Conservation (phyloP, 345 rosid genomes). For the Eutrema japonicum region DNA sequence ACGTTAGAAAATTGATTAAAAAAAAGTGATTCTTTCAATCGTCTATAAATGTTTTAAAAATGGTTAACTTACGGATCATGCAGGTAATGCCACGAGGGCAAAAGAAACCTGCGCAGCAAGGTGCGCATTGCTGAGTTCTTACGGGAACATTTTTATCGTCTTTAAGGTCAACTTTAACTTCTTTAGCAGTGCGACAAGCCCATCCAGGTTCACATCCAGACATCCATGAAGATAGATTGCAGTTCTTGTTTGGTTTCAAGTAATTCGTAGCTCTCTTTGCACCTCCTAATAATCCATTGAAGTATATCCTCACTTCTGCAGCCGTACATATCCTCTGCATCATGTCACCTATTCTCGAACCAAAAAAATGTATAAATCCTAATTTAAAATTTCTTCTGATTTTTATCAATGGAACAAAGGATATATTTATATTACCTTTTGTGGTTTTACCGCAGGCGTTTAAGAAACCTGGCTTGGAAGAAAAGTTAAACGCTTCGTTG, state of each 20-base stretch:
- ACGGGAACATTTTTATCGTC: slow-evolving; percentile 61
- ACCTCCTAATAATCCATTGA: slow-evolving; percentile 56
- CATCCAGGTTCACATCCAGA: slow-evolving; percentile 99
- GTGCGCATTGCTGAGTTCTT: slow-evolving; percentile 55
- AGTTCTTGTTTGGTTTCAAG: slow-evolving; percentile 84
- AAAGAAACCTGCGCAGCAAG: slow-evolving; percentile 97
- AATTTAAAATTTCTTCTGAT: not conserved
- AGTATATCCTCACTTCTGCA: slow-evolving; percentile 85
- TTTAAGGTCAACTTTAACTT: slow-evolving; percentile 54
- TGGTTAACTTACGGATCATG: slow-evolving; percentile 79
- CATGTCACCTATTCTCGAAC: slow-evolving; percentile 63
- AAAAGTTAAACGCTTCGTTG: slow-evolving; percentile 87
- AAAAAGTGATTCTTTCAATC: not conserved
- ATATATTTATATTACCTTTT: slow-evolving; percentile 54
- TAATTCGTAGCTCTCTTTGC: slow-evolving; percentile 53
- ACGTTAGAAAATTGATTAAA: slow-evolving; percentile 5
- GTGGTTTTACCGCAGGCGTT: slow-evolving; percentile 59
- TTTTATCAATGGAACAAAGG: not conserved
- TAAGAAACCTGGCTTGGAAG: slow-evolving; percentile 61
- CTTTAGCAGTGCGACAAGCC: slow-evolving; percentile 68
- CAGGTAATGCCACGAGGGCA: slow-evolving; percentile 97
- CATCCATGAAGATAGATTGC: slow-evolving; percentile 85
- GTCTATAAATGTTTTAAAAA: no score
- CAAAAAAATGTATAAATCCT: slow-evolving; percentile 1
- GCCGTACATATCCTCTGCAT: slow-evolving; percentile 75